Percentiles rank a stretch among this genome's conserved stretches.
Evolutionary conservation across 2,329 filamentous ascomycete genomes (phyloP).

Genomic region (Myriosclerotinia curreyana): DNA sequence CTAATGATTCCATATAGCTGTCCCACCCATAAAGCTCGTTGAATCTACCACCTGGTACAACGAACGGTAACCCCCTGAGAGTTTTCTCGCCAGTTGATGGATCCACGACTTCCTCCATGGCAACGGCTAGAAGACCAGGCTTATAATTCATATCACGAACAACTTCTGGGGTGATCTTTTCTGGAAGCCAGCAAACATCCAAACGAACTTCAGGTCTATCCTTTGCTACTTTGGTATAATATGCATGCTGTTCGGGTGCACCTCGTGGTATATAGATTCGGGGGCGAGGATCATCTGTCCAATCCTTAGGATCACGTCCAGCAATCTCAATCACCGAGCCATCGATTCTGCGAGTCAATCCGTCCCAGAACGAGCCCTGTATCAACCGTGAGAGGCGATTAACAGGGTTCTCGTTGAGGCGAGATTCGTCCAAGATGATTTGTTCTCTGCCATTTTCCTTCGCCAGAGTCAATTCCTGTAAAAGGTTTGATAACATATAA

Average conservation of each 20-base stretch:
- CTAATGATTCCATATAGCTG: constrained; percentile 96
- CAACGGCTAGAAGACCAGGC: constrained; percentile 85
- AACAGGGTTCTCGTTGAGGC: constrained; percentile 93
- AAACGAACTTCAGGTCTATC: constrained; percentile 79
- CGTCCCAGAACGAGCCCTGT: constrained; percentile 87
- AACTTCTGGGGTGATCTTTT: constrained; percentile 74
- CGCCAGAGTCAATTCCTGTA: constrained; percentile 91
- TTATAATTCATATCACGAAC: constrained; percentile 81
- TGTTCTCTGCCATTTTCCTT: constrained; percentile 86
- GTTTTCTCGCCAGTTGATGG: constrained; percentile 66
- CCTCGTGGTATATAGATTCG: constrained; percentile 87
- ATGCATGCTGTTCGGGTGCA: constrained; percentile 82
- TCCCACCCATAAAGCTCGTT: constrained; percentile 99
- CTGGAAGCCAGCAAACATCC: constrained; percentile 77
- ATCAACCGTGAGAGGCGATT: constrained; percentile 83
- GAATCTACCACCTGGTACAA: constrained; percentile 96
- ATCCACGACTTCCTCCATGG: constrained; percentile 74
- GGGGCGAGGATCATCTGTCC: constrained; percentile 84
- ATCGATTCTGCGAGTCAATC: constrained; percentile 85
- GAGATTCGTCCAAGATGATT: constrained; percentile 85
- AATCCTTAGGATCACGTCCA: constrained; percentile 89
- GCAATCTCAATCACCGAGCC: constrained; percentile 82
- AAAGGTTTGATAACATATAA: constrained; percentile 94
- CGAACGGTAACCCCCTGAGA: constrained; percentile 80
- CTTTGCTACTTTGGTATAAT: constrained; percentile 77